phyloP scores from a whole-genome alignment of 768 basidiomycete genomes.

The Clathrus columnatus region DNA sequence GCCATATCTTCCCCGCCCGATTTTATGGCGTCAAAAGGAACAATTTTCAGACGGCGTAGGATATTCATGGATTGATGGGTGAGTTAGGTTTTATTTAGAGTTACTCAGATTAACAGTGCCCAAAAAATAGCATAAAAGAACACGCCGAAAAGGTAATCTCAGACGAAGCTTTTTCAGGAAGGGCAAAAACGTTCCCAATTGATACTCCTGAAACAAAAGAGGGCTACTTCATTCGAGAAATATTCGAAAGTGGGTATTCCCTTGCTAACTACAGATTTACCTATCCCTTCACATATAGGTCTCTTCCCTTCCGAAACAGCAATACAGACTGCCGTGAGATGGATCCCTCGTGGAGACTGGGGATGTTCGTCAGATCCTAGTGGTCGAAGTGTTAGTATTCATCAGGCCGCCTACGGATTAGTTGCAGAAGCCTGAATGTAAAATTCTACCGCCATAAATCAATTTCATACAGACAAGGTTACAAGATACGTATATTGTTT shows the following conservation, averaged over 20 bases:
- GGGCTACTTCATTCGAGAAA: conserved; percentile 85
- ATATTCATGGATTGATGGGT: conserved; percentile 99
- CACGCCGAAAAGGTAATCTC: conserved; percentile 68
- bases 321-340: conserved; percentile 85
- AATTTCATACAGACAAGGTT: too few species aligned
- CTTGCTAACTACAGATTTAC: not conserved
- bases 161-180: conserved; percentile 71
- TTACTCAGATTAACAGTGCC: not conserved
- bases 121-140: conserved; percentile 67
- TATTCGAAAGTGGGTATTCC: conserved; percentile 64
- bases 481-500: too few species aligned
- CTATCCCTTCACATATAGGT: conserved; percentile 29
- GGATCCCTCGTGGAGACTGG: conserved; percentile 96
- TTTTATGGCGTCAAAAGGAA: conserved; percentile 98
- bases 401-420: conserved; percentile 76
- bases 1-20: conserved; percentile 83
- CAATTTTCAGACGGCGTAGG: conserved; percentile 99
- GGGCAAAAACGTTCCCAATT: conserved; percentile 64
- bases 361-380: conserved; percentile 92
- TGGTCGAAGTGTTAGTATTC: conserved; percentile 91
- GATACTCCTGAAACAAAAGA: conserved; percentile 94
- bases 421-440: conserved; percentile 7
- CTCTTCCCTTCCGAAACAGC: conserved; percentile 82
- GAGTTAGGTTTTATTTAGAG: conserved; percentile 15
- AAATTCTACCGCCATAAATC: conserved; percentile 2